Percentiles rank a stretch among this genome's conserved stretches.
Conservation (phyloP, 2,329 filamentous ascomycete species). For the Aureobasidium sp. region DNA sequence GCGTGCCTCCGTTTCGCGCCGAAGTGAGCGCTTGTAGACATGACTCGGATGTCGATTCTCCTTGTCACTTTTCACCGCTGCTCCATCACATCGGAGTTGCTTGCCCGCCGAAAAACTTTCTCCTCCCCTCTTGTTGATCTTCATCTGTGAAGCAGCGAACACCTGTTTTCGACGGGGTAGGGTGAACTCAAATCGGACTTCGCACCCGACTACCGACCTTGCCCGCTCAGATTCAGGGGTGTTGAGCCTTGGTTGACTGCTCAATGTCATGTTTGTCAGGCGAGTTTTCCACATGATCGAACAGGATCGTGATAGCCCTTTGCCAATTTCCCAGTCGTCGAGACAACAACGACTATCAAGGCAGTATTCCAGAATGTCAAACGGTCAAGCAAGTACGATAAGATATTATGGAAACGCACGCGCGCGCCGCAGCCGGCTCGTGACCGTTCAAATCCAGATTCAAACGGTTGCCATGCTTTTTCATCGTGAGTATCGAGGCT, state of each 20-base stretch:
- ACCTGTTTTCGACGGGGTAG: not conserved
- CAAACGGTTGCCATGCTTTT: conserved; percentile 4
- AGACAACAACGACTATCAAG: conserved; percentile 9
- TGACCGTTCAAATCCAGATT: not conserved
- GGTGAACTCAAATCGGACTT: not conserved
- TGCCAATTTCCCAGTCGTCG: conserved; percentile 6
- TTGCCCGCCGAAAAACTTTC: conserved; percentile 1
- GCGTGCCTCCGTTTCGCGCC: conserved; percentile 3
- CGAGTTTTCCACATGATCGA: not conserved
- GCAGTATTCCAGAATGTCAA: conserved; percentile 3
- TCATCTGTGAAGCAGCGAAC: conserved; percentile 7
- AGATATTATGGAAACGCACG: not conserved
- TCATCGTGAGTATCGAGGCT: not conserved
- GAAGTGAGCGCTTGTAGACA: not conserved
- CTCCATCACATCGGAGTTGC: not conserved
- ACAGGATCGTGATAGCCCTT: not conserved
- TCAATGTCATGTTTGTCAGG: not conserved
- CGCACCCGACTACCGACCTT: not conserved
- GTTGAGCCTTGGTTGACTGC: not conserved
- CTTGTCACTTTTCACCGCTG: conserved; percentile 1
- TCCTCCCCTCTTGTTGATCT: conserved; percentile 4
- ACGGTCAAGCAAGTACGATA: conserved; percentile 1
- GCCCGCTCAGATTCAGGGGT: not conserved
- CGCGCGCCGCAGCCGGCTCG: not conserved
- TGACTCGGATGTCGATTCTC: not conserved